Conservation (phyloP, 1,139 yeast species). For the Wickerhamomyces sp. region DNA sequence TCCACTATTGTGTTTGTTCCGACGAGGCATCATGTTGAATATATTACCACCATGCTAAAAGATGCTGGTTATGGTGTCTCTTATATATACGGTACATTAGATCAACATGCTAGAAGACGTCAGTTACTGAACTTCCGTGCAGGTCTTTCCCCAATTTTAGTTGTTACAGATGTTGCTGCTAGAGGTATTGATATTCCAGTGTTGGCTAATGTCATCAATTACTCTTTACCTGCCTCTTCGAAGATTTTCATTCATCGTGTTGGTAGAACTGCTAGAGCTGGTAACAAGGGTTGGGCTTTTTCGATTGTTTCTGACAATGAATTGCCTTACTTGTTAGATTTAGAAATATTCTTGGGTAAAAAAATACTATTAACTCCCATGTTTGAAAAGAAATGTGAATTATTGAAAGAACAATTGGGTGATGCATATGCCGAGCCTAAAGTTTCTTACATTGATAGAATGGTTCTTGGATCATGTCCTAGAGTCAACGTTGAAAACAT, state of each 20-base stretch:
- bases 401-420: slow-evolving; percentile 41
- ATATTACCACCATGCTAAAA: slow-evolving; percentile 62
- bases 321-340: slow-evolving; percentile 82
- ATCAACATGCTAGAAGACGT: slow-evolving; percentile 89
- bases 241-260: slow-evolving; percentile 95
- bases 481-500: slow-evolving; percentile 63
- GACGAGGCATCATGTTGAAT: slow-evolving; percentile 96
- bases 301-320: slow-evolving; percentile 83
- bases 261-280: slow-evolving; percentile 99
- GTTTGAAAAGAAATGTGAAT: slow-evolving; percentile 57
- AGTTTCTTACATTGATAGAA: slow-evolving; percentile 67
- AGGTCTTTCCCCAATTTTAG: slow-evolving; percentile 78
- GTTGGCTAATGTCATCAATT: slow-evolving; percentile 89
- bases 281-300: slow-evolving; percentile 97
- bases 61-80: slow-evolving; percentile 84
- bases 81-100: slow-evolving; percentile 89
- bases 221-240: slow-evolving; percentile 85
- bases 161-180: slow-evolving; percentile 98
- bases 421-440: slow-evolving; percentile 41
- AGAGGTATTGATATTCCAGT: slow-evolving; percentile 99
- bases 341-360: slow-evolving; percentile 86
- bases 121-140: slow-evolving; percentile 82
- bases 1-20: slow-evolving; percentile 95
- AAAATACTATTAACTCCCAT: slow-evolving; percentile 67
- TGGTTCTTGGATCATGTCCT: slow-evolving; percentile 83